Percentiles rank a stretch among this genome's conserved stretches.
Evolutionary conservation across 805 yeast species (phyloP).

Genomic region (Candida stauntonica): DNA sequence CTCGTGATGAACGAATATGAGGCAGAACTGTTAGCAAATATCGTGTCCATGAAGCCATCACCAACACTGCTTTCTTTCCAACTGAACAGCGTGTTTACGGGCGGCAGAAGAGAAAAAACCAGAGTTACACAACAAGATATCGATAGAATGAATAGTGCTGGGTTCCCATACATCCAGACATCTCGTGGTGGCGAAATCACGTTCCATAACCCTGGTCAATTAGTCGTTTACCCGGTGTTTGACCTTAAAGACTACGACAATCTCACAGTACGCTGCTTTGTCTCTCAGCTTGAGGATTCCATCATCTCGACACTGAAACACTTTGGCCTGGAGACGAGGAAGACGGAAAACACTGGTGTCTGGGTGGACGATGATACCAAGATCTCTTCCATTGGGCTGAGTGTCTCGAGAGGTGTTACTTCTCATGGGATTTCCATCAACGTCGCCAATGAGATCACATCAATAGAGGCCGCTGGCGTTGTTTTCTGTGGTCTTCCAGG

Average conservation of each 20-base stretch:
- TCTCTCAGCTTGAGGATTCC: conserved; percentile 56
- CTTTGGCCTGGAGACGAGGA: conserved; percentile 39
- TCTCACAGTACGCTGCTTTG: conserved; percentile 61
- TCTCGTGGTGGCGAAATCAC: conserved; percentile 95
- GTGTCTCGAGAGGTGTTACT: conserved; percentile 77
- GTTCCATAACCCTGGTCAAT: conserved; percentile 94
- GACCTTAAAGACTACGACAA: conserved; percentile 59
- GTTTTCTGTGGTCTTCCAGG: conserved; percentile 84
- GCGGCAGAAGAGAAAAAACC: conserved; percentile 77
- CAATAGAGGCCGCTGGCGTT: conserved; percentile 54
- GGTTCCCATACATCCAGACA: conserved; percentile 70
- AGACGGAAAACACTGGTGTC: conserved; percentile 79
- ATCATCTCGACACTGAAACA: conserved; percentile 43
- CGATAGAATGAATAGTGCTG: conserved; percentile 29
- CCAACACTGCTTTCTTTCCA: conserved; percentile 80
- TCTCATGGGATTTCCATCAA: conserved; percentile 89
- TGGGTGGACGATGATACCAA: conserved; percentile 63
- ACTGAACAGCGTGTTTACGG: conserved; percentile 82
- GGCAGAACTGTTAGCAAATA: conserved; percentile 38
- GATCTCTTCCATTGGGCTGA: conserved; percentile 87
- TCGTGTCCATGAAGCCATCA: conserved; percentile 46
- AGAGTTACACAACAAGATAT: conserved; percentile 33
- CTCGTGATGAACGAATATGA: conserved; percentile 44
- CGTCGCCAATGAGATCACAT: conserved; percentile 65
- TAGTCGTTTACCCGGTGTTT: conserved; percentile 76